Conservation (phyloP, 495 filamentous ascomycete genomes). For the Hyaloscypha variabilis region DNA sequence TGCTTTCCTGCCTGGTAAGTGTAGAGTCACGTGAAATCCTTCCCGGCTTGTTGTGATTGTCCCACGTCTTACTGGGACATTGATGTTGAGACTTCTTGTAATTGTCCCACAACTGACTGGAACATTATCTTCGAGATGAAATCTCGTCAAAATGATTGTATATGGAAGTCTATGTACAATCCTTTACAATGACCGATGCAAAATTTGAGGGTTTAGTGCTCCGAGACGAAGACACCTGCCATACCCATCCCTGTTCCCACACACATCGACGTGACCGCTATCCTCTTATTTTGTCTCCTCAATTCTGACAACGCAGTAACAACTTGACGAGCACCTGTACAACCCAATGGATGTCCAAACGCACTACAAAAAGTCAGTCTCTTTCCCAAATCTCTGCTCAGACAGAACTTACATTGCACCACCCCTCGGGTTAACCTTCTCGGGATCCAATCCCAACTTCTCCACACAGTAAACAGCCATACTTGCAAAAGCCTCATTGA, state of each 20-base stretch:
- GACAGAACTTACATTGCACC: slow-evolving; percentile 56
- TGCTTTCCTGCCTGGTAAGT: too few relatives aligned
- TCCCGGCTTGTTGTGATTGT: too few relatives aligned
- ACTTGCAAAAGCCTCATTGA: slow-evolving; percentile 97
- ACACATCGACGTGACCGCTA: slow-evolving; percentile 84
- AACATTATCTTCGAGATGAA: too few relatives aligned
- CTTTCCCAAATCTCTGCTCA: slow-evolving; percentile 29
- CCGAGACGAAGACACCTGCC: slow-evolving; percentile 56
- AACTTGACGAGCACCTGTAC: slow-evolving; percentile 79
- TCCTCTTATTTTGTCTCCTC: slow-evolving; percentile 74
- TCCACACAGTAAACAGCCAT: slow-evolving; percentile 94
- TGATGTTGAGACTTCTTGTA: too few relatives aligned
- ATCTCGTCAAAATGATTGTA: too few relatives aligned
- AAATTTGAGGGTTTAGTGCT: too few relatives aligned
- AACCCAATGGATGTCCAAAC: slow-evolving; percentile 78
- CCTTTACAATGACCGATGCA: too few relatives aligned
- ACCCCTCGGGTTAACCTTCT: slow-evolving; percentile 88
- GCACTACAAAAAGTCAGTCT: slow-evolving; percentile 41
- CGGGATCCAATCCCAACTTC: slow-evolving; percentile 72
- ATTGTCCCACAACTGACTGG: too few relatives aligned
- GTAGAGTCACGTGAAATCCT: too few relatives aligned
- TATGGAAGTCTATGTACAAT: too few relatives aligned
- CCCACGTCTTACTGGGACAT: too few relatives aligned
- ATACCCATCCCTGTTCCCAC: slow-evolving; percentile 73
- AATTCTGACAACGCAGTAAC: slow-evolving; percentile 80